A percentile compares a stretch with the other conserved stretches of the same genome.
Evolutionary conservation across 2,329 filamentous ascomycete species (phyloP).

Genomic region (Epichloe festucae): DNA sequence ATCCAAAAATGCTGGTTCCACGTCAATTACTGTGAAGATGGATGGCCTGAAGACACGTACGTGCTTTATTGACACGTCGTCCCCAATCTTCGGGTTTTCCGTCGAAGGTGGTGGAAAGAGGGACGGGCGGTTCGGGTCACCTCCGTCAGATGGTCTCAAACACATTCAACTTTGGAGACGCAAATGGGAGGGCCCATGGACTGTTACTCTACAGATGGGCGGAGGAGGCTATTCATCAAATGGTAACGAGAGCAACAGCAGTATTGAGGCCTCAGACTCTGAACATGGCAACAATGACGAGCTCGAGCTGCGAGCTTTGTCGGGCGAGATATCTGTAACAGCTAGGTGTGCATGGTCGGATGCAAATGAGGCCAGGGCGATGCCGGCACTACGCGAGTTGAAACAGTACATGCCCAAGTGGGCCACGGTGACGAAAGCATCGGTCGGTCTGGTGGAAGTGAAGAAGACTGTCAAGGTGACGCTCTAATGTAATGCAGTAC

Average conservation of each 20-base stretch:
- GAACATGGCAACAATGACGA: constrained; percentile 6
- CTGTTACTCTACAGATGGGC: constrained; percentile 32
- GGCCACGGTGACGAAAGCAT: constrained; percentile 63
- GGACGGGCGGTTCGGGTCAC: constrained; percentile 52
- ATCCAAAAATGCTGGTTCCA: constrained; percentile 19
- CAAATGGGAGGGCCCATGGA: constrained; percentile 65
- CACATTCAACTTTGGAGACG: constrained; percentile 73
- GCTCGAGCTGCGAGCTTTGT: constrained; percentile 6
- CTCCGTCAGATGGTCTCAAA: constrained; percentile 48
- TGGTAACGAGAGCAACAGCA: background rate
- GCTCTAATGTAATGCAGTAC: constrained; percentile 15
- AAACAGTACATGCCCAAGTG: constrained; percentile 65
- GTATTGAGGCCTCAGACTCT: background rate
- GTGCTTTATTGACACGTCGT: constrained; percentile 62
- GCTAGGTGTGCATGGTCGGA: constrained; percentile 83
- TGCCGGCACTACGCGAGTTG: constrained; percentile 77
- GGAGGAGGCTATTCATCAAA: constrained; percentile 3
- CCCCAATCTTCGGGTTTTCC: constrained; percentile 49
- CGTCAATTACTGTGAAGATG: constrained; percentile 50
- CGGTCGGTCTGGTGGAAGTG: constrained; percentile 71
- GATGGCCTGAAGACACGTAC: constrained; percentile 63
- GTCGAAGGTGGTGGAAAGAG: constrained; percentile 47
- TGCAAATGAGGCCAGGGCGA: constrained; percentile 54
- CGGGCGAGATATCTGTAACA: constrained; percentile 39
- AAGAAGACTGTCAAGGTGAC: constrained; percentile 51